A percentile compares a stretch with the other conserved stretches of the same genome.
These are phyloP conservation scores for Omphalotus guepiniiformis DNA, from an alignment of 768 basidiomycete species.

Conservation along the genomic window DNA sequence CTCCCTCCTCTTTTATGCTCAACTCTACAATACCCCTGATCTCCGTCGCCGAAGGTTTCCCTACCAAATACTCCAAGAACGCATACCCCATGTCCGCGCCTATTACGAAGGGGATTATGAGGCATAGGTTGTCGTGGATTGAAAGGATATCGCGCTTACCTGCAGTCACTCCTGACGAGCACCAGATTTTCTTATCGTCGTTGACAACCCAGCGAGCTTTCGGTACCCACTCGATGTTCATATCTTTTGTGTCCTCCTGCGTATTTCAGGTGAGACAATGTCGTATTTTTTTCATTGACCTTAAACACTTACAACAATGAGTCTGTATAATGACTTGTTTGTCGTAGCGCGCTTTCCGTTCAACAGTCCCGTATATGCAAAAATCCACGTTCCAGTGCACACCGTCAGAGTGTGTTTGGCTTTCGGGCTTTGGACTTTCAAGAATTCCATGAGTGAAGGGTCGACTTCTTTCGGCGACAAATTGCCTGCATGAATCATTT, in stretches of 20 bases:
- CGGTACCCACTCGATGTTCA: constrained; percentile 29
- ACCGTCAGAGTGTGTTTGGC: constrained; percentile 31
- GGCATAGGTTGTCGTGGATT: not conserved
- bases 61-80: constrained; percentile 28
- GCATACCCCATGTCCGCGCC: constrained; percentile 31
- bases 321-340: constrained; percentile 28
- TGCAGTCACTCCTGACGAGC: constrained; percentile 33
- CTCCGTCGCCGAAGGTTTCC: constrained; percentile 13
- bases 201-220: constrained; percentile 33
- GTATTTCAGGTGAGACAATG: not conserved
- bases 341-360: constrained; percentile 32
- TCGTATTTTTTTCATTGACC: not conserved
- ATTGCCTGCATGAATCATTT: no score
- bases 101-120: constrained; percentile 11
- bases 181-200: constrained; percentile 36
- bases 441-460: constrained; percentile 17
- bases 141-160: constrained; percentile 16
- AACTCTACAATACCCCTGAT: constrained; percentile 20
- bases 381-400: constrained; percentile 29
- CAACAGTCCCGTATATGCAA: constrained; percentile 29
- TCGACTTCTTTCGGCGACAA: constrained; percentile 1
- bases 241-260: constrained; percentile 19
- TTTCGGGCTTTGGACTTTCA: constrained; percentile 22
- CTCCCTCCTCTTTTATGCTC: constrained; percentile 15
- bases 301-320: constrained; percentile 18